Evolutionary conservation across 2,329 filamentous ascomycete genomes (phyloP).

Genomic region (Aplosporella prunicola): DNA sequence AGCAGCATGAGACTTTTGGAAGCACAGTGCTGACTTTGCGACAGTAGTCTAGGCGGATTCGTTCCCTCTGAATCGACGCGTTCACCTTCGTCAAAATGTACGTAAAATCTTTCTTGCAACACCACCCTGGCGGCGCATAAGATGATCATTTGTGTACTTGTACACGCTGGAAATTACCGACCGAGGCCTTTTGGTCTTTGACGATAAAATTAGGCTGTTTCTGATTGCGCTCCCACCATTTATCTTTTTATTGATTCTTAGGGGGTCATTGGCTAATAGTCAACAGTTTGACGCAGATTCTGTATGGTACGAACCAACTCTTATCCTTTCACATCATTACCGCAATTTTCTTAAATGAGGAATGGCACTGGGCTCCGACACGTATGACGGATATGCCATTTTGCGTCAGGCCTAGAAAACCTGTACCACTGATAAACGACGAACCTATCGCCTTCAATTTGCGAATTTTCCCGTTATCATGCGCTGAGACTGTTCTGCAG

Average conservation of each 20-base stretch:
- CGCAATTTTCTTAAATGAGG: constrained; percentile 51
- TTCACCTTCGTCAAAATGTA: constrained; percentile 11
- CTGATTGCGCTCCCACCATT: constrained; percentile 20
- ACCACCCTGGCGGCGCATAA: constrained; percentile 15
- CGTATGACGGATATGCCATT: constrained; percentile 71
- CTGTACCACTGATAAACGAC: constrained; percentile 97
- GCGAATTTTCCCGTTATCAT: too few species aligned
- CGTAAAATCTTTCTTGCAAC: constrained; percentile 8
- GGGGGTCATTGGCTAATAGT: constrained; percentile 2
- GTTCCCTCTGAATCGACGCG: not conserved
- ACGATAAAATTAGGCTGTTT: constrained; percentile 33
- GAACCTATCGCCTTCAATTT: too few species aligned
- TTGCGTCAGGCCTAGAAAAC: constrained; percentile 99
- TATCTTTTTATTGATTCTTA: not conserved
- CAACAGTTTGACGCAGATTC: constrained; percentile 4
- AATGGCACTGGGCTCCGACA: constrained; percentile 98
- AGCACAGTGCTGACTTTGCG: too few species aligned
- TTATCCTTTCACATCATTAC: constrained; percentile 12
- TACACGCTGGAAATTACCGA: constrained; percentile 38
- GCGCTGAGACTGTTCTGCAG: too few species aligned
- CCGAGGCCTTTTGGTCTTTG: constrained; percentile 30
- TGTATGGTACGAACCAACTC: constrained; percentile 24
- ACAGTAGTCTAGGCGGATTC: not conserved
- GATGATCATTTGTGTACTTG: constrained; percentile 32
- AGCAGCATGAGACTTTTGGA: too few species aligned